Evolutionary conservation across 2,329 filamentous ascomycete genomes (phyloP), one percentile per base, ranked within the genome.

Genomic region (Aspergillus sp.): DNA sequence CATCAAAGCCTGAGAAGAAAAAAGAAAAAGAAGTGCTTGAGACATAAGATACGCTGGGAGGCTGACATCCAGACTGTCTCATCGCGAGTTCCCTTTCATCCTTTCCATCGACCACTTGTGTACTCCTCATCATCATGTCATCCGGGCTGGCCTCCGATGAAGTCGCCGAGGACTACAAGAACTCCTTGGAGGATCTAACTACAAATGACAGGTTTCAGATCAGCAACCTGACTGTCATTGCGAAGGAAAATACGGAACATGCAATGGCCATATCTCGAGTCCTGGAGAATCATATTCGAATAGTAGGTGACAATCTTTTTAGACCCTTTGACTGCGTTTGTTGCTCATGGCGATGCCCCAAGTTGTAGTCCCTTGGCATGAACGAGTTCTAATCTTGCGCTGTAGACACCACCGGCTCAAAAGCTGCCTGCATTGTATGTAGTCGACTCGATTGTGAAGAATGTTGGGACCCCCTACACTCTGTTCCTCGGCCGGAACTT

Each of bases 391-490:
- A 74, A 76, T 74, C 61, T 69, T 70, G 66, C 65, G 71, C 56
- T 76, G 67, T 79, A 99, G 95, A 92, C 91, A 58, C 87, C 92
- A 50, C 93, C 95, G 45, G 85, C 88, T 64, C 93, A 93, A 77
- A 99, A 98, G 74, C 83, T 99, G 3, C 93, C 95, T 19, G 92
- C 95, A n/a, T 85, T 99, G 30, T 99, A 98, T 79, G 92, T 99
- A 67, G 89, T 99, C 73, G 95, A 99, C 80, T 98, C 94, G 17
- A 94, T 99, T 64, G 93, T 96, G 74, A 99, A 99, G 80, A 98
- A 99, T 82, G 93, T 99, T 64, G 95, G 95, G 64, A 97, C 94
- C 0, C 95, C 95, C 7, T 99, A 99, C 78, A 98, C 94, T 0
- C 84, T 98, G 13, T 98, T 97, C 77, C 91, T 99, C 67, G 92